These are phyloP conservation scores for Pseudopyrenochaeta lycopersici DNA, from an alignment of 2,329 filamentous ascomycete species.

Conservation along the genomic window DNA sequence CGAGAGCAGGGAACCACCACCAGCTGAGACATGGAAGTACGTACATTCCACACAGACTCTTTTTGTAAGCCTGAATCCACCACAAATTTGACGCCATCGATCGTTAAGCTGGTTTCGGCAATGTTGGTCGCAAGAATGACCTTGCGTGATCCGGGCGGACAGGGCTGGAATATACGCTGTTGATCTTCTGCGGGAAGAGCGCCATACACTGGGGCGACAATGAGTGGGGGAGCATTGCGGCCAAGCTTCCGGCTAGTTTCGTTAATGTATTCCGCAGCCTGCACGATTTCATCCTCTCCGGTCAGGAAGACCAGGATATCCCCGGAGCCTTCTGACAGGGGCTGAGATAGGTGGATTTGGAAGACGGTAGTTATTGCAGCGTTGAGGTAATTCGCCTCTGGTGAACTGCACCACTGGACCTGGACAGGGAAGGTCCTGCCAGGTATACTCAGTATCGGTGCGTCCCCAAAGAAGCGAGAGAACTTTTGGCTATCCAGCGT, in stretches of 20 bases:
- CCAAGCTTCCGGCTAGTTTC: constrained; percentile 90
- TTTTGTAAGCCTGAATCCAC: constrained; percentile 97
- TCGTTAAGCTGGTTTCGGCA: constrained; percentile 93
- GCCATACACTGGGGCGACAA: constrained; percentile 93
- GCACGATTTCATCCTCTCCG: constrained; percentile 95
- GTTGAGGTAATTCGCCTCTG: constrained; percentile 92
- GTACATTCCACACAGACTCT: constrained; percentile 91
- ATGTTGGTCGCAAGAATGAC: constrained; percentile 97
- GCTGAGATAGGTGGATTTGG: constrained; percentile 88
- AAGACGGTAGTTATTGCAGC: constrained; percentile 94
- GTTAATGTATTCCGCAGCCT: constrained; percentile 81
- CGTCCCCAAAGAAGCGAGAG: constrained; percentile 87
- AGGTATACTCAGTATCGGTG: constrained; percentile 93
- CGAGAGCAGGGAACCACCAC: constrained; percentile 91
- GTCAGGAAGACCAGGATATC: constrained; percentile 96
- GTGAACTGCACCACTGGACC: constrained; percentile 87
- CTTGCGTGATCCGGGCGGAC: constrained; percentile 84
- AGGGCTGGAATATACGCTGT: constrained; percentile 92
- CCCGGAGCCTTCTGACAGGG: constrained; percentile 62
- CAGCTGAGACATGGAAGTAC: constrained; percentile 90
- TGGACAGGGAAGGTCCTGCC: constrained; percentile 89
- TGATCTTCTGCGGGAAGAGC: constrained; percentile 92
- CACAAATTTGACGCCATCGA: constrained; percentile 95
- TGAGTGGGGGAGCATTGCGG: constrained; percentile 81
- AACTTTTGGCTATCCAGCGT: constrained; percentile 96